Base-by-base conservation (phyloP, 2,329 filamentous ascomycete genomes). In the Penicillium sp. region DNA sequence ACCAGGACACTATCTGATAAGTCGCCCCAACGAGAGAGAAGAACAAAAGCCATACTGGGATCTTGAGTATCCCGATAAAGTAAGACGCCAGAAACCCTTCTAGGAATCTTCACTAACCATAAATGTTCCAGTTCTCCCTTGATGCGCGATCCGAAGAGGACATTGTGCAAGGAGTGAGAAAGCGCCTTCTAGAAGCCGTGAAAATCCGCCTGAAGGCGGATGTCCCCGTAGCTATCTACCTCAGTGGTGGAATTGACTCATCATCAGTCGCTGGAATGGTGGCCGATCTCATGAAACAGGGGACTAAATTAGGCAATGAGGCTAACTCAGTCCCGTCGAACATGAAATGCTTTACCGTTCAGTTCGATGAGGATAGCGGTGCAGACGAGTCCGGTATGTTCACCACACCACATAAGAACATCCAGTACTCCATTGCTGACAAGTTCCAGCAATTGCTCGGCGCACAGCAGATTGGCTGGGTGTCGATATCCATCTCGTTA, bases 211-310 rank as follows among this genome's bases (percentile, higher is more conserved):
- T 86, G 10, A 75, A 79, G 16, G 83, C 83, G 1, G 84, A 86
- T 65, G 84, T 85, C 0, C 81, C 82, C 0, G 74, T 86, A 3
- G 84, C 81, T 2, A 72, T 86, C 50, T 85, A 83, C 55, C 71
- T 86, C 0, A 81, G 77, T 23, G 83, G 84, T 5, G 84, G 84
- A 1, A 78, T 86, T 48, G 83, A 86, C 65, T 84, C 81, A 0
- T 85, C 82, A 0, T 75, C 78, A 2, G 70, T 86, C 23, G 83
- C 83, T 8, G 83, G 84, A 3, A 84, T 86, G 63, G 78, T 81
- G 2, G 78, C 77, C 1, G 74, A 84, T 85, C 2, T 74, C 79
- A n/a, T 72, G 76, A 40, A 72, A 80, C 50, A 40, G 39, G 39
- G 39, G 75, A 80, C 49, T 75, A 78, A n/a, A 70, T 75, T 23